Conservation (phyloP, 2,329 filamentous ascomycete species). For the Tolypocladium album region DNA sequence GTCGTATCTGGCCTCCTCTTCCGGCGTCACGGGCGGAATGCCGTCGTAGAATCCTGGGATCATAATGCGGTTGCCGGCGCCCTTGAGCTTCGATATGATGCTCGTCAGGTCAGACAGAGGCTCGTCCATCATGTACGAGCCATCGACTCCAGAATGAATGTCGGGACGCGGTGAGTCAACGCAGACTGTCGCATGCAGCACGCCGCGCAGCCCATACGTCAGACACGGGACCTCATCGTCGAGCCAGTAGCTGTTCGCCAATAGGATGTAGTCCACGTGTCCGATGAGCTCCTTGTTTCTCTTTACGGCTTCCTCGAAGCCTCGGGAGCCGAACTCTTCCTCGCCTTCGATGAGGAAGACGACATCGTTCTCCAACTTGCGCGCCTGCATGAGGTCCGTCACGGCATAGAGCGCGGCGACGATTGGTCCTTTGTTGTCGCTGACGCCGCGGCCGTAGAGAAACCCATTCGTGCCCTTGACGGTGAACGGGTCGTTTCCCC, state of each 20-base stretch:
- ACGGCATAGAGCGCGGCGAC: slow-evolving; percentile 91
- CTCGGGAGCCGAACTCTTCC: slow-evolving; percentile 87
- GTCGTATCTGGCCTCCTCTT: slow-evolving; percentile 72
- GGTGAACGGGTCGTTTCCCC: slow-evolving; percentile 82
- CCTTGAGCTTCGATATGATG: slow-evolving; percentile 73
- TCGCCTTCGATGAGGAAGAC: slow-evolving; percentile 94
- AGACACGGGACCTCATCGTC: slow-evolving; percentile 92
- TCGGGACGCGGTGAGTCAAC: slow-evolving; percentile 81
- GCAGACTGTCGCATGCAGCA: slow-evolving; percentile 84
- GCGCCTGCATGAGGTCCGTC: slow-evolving; percentile 76
- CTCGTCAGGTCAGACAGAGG: slow-evolving; percentile 84
- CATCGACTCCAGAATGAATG: slow-evolving; percentile 93
- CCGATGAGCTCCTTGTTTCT: slow-evolving; percentile 78
- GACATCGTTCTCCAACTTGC: slow-evolving; percentile 75
- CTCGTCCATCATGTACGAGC: slow-evolving; percentile 81
- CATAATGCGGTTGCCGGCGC: slow-evolving; percentile 66
- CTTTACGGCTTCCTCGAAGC: slow-evolving; percentile 75
- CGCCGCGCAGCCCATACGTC: slow-evolving; percentile 87
- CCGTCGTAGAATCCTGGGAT: slow-evolving; percentile 85
- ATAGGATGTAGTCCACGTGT: slow-evolving; percentile 81
- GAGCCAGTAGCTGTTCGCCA: slow-evolving; percentile 98
- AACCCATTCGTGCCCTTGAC: slow-evolving; percentile 85
- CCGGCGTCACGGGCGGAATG: slow-evolving; percentile 61
- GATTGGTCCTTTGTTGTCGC: slow-evolving; percentile 95
- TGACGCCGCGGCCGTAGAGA: slow-evolving; percentile 89